These are phyloP conservation scores for Coemansia sp. DNA, from an alignment of 192 early-diverging fungal genomes.

Conservation along the genomic window DNA sequence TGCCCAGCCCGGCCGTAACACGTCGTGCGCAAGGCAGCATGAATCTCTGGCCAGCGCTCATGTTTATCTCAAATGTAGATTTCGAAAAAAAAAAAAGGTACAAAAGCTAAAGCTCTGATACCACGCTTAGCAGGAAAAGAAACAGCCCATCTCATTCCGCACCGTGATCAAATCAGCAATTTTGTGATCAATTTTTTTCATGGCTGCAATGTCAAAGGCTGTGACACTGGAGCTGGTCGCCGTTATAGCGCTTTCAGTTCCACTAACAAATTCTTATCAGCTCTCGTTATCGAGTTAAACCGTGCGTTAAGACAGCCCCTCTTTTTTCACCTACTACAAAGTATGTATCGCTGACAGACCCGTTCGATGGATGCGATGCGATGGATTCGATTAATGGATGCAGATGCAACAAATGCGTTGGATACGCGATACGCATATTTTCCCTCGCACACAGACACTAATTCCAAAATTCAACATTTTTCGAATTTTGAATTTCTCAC, in stretches of 20 bases:
- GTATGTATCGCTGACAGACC: slow-evolving; percentile 26
- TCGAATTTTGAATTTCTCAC: background rate
- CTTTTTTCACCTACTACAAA: slow-evolving; percentile 22
- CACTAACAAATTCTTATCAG: slow-evolving; percentile 8
- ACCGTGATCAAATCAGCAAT: background rate
- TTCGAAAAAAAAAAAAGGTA: background rate
- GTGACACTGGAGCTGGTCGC: background rate
- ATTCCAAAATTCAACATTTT: background rate
- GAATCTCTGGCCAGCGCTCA: slow-evolving; percentile 1
- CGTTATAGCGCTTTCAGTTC: background rate
- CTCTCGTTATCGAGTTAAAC: slow-evolving; percentile 44
- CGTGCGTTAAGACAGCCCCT: slow-evolving; percentile 49
- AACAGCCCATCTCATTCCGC: background rate
- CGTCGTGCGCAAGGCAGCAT: slow-evolving; percentile 8
- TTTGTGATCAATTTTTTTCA: slow-evolving; percentile 2
- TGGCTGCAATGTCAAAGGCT: background rate
- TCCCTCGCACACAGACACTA: background rate
- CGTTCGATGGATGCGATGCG: slow-evolving; percentile 19
- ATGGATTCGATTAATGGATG: slow-evolving; percentile 7
- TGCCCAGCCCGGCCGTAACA: background rate
- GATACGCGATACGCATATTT: background rate
- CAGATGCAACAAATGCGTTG: background rate
- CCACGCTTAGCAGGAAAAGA: background rate
- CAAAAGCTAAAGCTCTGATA: background rate
- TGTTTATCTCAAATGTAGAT: slow-evolving; percentile 5